Conservation (phyloP, 2,329 filamentous ascomycete species). For the Phyllosticta citribraziliensis region DNA sequence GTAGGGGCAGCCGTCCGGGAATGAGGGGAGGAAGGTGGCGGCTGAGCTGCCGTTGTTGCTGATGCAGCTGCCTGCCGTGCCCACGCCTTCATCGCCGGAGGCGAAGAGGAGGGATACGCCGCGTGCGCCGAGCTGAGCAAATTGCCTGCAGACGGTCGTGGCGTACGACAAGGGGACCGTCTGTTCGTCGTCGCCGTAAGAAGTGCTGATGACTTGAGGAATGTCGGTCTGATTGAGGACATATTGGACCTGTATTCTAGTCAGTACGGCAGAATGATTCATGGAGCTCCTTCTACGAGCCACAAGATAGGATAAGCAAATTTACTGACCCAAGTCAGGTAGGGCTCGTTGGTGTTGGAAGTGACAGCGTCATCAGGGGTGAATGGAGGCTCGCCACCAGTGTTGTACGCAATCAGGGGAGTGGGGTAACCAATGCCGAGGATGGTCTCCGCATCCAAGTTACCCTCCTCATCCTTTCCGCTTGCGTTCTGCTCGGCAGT, state of each 20-base stretch:
- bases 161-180: constrained; percentile 52
- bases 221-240: constrained; percentile 47
- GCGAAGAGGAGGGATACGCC: constrained; percentile 57
- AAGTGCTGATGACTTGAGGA: constrained; percentile 54
- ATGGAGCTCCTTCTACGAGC: neutral
- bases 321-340: constrained; percentile 47
- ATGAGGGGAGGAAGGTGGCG: constrained; percentile 49
- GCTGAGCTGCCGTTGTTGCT: constrained; percentile 50
- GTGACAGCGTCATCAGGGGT: constrained; percentile 36
- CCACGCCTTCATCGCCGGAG: constrained; percentile 53
- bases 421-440: constrained; percentile 46
- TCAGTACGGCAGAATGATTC: neutral
- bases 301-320: neutral
- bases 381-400: constrained; percentile 47
- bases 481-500: constrained; percentile 8
- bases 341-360: constrained; percentile 56
- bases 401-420: constrained; percentile 49
- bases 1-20: constrained; percentile 59
- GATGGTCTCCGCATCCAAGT: constrained; percentile 49
- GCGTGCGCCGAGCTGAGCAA: constrained; percentile 56
- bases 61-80: constrained; percentile 41
- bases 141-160: constrained; percentile 51
- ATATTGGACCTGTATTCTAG: constrained; percentile 28
- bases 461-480: constrained; percentile 11
- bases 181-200: constrained; percentile 60